These are phyloP conservation scores for Gossypium australe DNA, from an alignment of 345 rosid species.

Conservation along the genomic window DNA sequence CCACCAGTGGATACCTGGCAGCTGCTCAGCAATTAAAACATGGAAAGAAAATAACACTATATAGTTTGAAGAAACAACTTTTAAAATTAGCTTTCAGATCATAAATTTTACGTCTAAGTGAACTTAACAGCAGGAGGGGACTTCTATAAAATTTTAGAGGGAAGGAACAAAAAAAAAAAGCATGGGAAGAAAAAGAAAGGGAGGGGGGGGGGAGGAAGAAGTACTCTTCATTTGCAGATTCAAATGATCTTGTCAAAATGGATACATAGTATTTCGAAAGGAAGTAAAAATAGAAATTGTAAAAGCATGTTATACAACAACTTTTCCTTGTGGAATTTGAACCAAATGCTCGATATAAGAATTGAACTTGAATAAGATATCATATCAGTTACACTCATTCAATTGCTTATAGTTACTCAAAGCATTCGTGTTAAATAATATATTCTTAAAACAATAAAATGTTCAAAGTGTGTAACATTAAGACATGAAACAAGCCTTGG, in stretches of 20 bases:
- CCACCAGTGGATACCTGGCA: conserved; percentile 95
- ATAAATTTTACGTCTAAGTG: neutral
- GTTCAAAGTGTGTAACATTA: neutral
- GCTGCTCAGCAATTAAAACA: conserved; percentile 58
- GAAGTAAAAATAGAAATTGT: neutral
- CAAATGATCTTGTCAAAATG: neutral
- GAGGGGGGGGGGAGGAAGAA: neutral
- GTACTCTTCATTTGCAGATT: neutral
- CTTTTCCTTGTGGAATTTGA: neutral
- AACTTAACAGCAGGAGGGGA: neutral
- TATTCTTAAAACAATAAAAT: neutral
- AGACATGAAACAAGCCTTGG: neutral
- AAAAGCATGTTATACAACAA: neutral
- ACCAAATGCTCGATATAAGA: neutral
- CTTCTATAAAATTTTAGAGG: neutral
- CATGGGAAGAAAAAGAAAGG: neutral
- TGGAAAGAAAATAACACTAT: too few relatives aligned
- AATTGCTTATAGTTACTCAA: neutral
- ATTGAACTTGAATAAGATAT: neutral
- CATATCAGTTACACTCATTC: neutral
- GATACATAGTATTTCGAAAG: neutral
- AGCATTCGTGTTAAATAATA: neutral
- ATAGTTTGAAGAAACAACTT: neutral
- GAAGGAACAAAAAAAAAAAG: neutral
- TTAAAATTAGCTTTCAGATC: neutral